Base-by-base conservation (phyloP, 345 rosid species). In the Gossypium bickii region DNA sequence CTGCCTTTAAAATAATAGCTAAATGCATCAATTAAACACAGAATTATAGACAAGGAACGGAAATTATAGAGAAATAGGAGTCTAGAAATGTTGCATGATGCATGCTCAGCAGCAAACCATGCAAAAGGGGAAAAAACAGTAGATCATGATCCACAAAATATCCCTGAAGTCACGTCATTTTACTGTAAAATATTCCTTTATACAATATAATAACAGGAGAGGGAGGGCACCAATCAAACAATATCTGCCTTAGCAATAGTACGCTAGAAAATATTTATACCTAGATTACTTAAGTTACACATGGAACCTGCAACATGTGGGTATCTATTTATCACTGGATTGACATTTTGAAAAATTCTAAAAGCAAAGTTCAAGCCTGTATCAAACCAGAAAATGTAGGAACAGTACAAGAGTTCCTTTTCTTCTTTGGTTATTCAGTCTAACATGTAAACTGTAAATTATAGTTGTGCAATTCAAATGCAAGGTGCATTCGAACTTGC, bases 71-170 rank as follows among this genome's bases (percentile, higher is more conserved):
- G 72, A 70, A 43, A 65, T 27, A 25, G 25, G 60, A 24, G 41
- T 67, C 71, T 48, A 67, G 5, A 7, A 67, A 47, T 24, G 63
- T 24, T 59, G 17, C 71, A 22, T 67, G 48, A 22, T 67, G 57
- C 57, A 67, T 48, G 41, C 38, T 11, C 57, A 24, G 57, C 12
- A 48, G 18, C 43, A 24, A 48, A 48, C 13, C 22, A 67, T 2
- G 20, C 38, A 48, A 67, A 45, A n/a, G 55, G 15, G 10, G 13
- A 5, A 52, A 64, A 41, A 49, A 68, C 15, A 16, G 13, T 27
- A 18, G 25, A 27, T 44, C 9, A 15, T 72, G 65, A 45, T 60
- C 45, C 27, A 11, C 22, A 57, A 57, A 57, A 57, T 57, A 57
- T 57, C 18, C 61, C 61, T 18, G 7, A 69, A 51, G 22, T 29